Evolutionary conservation across 2,329 filamentous ascomycete genomes (phyloP).

Genomic region (Cadophora luteo-olivacea): DNA sequence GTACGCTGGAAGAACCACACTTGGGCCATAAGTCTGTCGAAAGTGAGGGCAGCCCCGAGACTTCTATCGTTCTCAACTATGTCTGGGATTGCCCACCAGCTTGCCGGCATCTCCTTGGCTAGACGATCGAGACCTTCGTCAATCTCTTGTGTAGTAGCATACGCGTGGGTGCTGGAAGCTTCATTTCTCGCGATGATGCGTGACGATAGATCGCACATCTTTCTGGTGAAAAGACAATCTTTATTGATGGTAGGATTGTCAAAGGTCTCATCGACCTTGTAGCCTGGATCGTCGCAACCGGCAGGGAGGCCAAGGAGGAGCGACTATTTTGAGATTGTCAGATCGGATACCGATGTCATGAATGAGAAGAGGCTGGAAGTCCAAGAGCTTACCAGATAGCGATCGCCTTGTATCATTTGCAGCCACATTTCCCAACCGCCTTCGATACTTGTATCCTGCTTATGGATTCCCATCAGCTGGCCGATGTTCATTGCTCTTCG

Average conservation of each 20-base stretch:
- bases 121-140: constrained; percentile 41
- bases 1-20: constrained; percentile 41
- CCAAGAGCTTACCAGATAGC: constrained; percentile 47
- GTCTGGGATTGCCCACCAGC: constrained; percentile 41
- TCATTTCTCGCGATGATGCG: constrained; percentile 42
- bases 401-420: constrained; percentile 52
- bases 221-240: constrained; percentile 35
- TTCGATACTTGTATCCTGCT: constrained; percentile 26
- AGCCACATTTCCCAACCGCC: constrained; percentile 51
- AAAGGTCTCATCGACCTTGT: constrained; percentile 38
- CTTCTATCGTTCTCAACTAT: constrained; percentile 27
- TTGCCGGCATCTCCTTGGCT: constrained; percentile 37
- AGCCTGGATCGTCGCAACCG: constrained; percentile 31
- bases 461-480: constrained; percentile 43
- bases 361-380: not conserved
- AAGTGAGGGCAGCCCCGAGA: constrained; percentile 23
- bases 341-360: not conserved
- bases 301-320: constrained; percentile 40
- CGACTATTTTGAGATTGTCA: constrained; percentile 24
- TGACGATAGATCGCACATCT: constrained; percentile 35
- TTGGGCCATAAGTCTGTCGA: constrained; percentile 40
- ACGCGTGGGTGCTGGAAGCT: constrained; percentile 34
- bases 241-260: constrained; percentile 36
- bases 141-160: constrained; percentile 42
- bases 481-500: constrained; percentile 57